Conservation (phyloP, 1,139 yeast genomes). For the Citeromyces hawaiiensis region DNA sequence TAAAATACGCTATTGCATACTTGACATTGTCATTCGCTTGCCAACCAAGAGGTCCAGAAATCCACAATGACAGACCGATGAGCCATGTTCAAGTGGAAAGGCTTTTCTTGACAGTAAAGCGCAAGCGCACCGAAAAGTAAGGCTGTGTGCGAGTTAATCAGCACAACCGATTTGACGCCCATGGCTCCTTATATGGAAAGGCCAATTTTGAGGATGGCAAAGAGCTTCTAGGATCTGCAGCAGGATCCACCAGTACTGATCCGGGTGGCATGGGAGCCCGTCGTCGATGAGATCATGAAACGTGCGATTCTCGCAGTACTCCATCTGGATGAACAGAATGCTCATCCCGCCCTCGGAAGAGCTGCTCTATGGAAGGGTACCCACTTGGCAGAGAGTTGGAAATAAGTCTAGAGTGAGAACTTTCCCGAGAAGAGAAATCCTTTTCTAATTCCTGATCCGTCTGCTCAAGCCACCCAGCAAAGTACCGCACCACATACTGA, state of each 20-base stretch:
- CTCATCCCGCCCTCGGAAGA: slow-evolving; percentile 21
- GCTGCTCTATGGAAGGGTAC: slow-evolving; percentile 42
- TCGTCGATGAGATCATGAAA: slow-evolving; percentile 67
- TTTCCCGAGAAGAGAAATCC: neutral
- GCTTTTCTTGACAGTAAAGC: too few relatives aligned
- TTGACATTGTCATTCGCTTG: too few relatives aligned
- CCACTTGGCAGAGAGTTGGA: slow-evolving; percentile 38
- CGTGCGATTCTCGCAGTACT: slow-evolving; percentile 92
- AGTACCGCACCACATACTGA: slow-evolving; percentile 89
- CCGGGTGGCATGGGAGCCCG: slow-evolving; percentile 58
- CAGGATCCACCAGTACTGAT: slow-evolving; percentile 81
- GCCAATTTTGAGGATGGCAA: too few relatives aligned
- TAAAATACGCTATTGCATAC: too few relatives aligned
- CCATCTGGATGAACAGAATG: slow-evolving; percentile 86
- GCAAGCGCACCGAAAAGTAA: too few relatives aligned
- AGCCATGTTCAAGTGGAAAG: too few relatives aligned
- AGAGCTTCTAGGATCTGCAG: slow-evolving; percentile 87
- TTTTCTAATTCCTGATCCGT: slow-evolving; percentile 6
- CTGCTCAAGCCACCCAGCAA: slow-evolving; percentile 92
- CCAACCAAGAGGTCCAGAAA: too few relatives aligned
- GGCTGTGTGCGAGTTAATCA: too few relatives aligned
- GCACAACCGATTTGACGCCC: too few relatives aligned
- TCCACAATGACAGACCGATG: too few relatives aligned
- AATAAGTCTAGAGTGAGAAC: slow-evolving; percentile 32
- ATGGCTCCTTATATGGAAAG: too few relatives aligned